Evolutionary conservation across 257 asterid genomes (phyloP), one percentile per base, ranked within the genome.

Genomic region (Ocimum tenuiflorum): DNA sequence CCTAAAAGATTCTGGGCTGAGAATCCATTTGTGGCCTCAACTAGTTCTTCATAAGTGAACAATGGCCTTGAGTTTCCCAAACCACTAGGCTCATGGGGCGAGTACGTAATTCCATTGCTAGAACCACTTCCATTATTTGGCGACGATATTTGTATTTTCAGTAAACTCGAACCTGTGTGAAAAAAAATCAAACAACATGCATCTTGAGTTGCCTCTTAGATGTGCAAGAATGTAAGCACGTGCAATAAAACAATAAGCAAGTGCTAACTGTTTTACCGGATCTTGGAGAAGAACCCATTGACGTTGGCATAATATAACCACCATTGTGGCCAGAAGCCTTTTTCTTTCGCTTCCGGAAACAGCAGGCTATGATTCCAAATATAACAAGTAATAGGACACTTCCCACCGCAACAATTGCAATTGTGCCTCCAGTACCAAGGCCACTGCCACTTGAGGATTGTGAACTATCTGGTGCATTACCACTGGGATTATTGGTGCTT

Each of bases 1-100:
- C 99, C 99, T 67, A 94, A 81, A 50, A 90, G 82, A 78, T 90
- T 88, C 57, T 86, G 78, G 12, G 63, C 71, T 23, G 99, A 76
- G 78, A 94, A 94, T 48, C 81, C 87, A 75, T 80, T 54, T 33
- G 97, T 86, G 77, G 96, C 97, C 62, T 72, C 79, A 65, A 63
- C 66, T 75, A 94, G 78, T 57, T 90, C 96, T 39, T 90, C 85
- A 17, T 84, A 86, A 61, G 85, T 75, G 80, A 88, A 94, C 88
- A 85, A 86, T 18, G 86, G 54, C 75, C 82, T 85, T 52, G 96
- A 80, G 70, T 80, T 81, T 38, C 94, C 90, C 64, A 94, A 79
- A 60, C 88, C 90, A 68, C 89, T 84, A 7, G 83, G 68, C 1
- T 78, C 85, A 20, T 22, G 73, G 14, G 89, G 81, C 29, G 94